Percentiles rank a stretch among this genome's conserved stretches.
phyloP scores from a whole-genome alignment of 257 asterid species.

The Nicotiana sylvestris region DNA sequence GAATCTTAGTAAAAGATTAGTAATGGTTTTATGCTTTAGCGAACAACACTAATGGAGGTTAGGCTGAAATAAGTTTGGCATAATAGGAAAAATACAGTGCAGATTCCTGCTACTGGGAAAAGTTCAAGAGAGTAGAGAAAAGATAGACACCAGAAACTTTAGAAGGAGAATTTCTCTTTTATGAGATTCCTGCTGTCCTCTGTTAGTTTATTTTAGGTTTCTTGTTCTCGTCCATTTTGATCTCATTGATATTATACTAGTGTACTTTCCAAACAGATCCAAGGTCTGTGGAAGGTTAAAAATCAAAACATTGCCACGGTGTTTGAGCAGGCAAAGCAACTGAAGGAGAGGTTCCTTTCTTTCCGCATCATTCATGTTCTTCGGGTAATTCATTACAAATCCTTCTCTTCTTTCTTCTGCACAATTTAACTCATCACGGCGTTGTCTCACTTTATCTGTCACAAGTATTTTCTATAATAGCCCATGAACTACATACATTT shows the following conservation, averaged over 20 bases:
- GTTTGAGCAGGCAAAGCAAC: constrained; percentile 64
- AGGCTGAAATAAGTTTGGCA: constrained; percentile 5
- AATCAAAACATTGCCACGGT: constrained; percentile 63
- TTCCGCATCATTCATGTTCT: constrained; percentile 69
- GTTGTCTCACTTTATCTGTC: neutral
- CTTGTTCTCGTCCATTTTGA: neutral
- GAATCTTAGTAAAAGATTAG: neutral
- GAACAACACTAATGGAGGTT: neutral
- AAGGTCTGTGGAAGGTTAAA: constrained; percentile 88
- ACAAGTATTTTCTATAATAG: neutral
- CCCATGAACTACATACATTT: neutral
- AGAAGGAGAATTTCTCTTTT: too few relatives aligned
- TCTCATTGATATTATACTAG: neutral
- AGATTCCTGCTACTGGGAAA: neutral
- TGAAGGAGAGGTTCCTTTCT: constrained; percentile 69
- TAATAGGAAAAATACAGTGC: neutral
- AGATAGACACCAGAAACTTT: too few relatives aligned
- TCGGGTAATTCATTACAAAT: constrained; percentile 47
- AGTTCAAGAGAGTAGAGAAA: neutral
- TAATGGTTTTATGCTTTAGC: neutral
- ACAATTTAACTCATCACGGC: neutral
- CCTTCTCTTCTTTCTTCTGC: neutral
- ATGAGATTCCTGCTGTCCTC: neutral
- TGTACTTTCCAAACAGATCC: constrained; percentile 44
- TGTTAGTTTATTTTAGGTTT: neutral